Evolutionary conservation across 305 asterid species (phyloP), one percentile per base, ranked within the genome.

Genomic region (Fraxinus baroniana): DNA sequence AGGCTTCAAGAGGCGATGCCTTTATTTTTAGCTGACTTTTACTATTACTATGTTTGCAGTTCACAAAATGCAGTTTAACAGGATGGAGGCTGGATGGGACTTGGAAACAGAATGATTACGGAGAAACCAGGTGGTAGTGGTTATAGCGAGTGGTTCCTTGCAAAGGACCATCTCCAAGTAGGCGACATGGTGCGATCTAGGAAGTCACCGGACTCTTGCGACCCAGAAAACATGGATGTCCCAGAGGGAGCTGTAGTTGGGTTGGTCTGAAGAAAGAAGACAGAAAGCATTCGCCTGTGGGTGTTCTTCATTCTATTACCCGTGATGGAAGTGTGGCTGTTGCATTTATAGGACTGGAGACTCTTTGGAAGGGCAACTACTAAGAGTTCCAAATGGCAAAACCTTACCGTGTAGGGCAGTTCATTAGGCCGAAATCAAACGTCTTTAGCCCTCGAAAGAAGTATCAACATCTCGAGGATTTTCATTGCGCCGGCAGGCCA

Each of bases 401-500:
- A 74, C 90, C 93, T 0, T 87, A 80, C 82, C 49, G 18, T 0
- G 86, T 87, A 36, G 92, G 95, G 70, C 85, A 85, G 20, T 92
- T 90, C 26, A 91, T 89, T 66, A 83, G 87, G 62, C 66, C 89
- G 83, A 92, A 88, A 83, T 80, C 85, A 46, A 82, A 79, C 26
- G 79, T 89, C 32, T 13, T 41, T 12, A 86, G 74, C 77, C 93
- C 93, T 35, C 86, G 20, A 91, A 90, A 89, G 60, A 91, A 91
- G 83, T 91, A 90, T 28, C 87, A 88, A 78, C 90, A 84, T 18
- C 79, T 86, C 18, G 95, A 91, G 85, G 95, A 90, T 83, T 87
- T 86, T 73, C 95, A 90, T 68, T 91, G 94, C 94, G 88, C 89
- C 24, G 90, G 90, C 78, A 74, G 91, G 76, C 94, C 95, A 78